These are phyloP conservation scores for Bocquillonia castaneifolia DNA, from an alignment of 441 rosid species.

Conservation along the genomic window DNA sequence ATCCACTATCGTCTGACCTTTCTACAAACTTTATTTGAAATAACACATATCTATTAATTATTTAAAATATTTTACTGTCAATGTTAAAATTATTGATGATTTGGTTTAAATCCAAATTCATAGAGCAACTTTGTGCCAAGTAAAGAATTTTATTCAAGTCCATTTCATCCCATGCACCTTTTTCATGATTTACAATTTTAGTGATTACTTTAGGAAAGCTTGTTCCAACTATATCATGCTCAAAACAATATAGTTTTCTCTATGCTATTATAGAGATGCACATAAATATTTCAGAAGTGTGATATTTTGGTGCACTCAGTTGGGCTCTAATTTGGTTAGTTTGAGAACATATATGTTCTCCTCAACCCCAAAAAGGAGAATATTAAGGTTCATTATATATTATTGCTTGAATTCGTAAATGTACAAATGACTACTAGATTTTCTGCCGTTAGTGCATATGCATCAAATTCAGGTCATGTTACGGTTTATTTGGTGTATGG, in stretches of 20 bases:
- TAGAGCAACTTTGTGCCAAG: no score
- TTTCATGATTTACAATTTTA: neutral
- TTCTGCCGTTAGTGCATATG: neutral
- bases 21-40: no score
- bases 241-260: neutral
- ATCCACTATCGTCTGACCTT: no score
- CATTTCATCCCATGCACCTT: neutral
- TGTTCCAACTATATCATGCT: neutral
- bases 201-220: neutral
- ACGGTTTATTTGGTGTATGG: conserved; percentile 22
- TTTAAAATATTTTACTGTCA: no score
- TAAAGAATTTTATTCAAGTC: no score
- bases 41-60: no score
- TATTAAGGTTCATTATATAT: neutral
- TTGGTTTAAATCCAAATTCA: no score
- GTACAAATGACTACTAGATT: neutral
- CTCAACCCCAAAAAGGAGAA: no score
- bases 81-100: no score
- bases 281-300: neutral
- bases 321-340: neutral
- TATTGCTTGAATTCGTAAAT: conserved; percentile 5
- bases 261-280: no score
- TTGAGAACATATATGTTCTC: neutral
- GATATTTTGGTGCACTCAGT: neutral
- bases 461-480: conserved; percentile 10